These are phyloP conservation scores for Dendrobium catenatum DNA, from an alignment of 106 monocot species.

Conservation along the genomic window DNA sequence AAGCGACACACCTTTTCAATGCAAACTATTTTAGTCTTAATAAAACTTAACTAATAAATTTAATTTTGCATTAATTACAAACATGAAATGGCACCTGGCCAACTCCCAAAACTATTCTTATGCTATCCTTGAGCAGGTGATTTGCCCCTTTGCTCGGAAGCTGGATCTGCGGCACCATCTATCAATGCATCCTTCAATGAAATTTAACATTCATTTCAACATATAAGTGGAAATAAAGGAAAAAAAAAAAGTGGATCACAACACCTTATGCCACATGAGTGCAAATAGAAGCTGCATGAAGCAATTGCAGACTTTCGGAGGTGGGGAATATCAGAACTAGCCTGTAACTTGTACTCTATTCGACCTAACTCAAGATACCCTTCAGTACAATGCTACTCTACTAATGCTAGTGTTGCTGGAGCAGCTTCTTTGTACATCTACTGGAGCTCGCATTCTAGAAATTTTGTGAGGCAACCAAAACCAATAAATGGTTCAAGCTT, in stretches of 20 bases:
- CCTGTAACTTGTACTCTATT: slow-evolving; percentile 75
- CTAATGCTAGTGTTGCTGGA: slow-evolving; percentile 86
- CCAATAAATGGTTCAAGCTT: slow-evolving; percentile 77
- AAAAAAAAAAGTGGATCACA: not conserved
- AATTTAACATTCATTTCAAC: not conserved
- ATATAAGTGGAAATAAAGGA: not conserved
- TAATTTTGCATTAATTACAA: no score
- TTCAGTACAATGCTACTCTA: slow-evolving; percentile 84
- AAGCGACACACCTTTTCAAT: no score
- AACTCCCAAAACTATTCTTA: slow-evolving; percentile 78
- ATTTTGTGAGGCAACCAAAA: slow-evolving; percentile 65
- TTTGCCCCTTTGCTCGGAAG: slow-evolving; percentile 95
- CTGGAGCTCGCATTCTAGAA: slow-evolving; percentile 85
- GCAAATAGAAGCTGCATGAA: slow-evolving; percentile 81
- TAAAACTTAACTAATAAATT: no score
- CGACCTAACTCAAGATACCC: slow-evolving; percentile 50
- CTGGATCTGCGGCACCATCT: slow-evolving; percentile 94
- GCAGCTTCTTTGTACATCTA: slow-evolving; percentile 93
- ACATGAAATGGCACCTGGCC: slow-evolving; percentile 66
- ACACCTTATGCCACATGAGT: slow-evolving; percentile 62
- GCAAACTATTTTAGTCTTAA: no score
- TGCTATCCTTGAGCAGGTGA: slow-evolving; percentile 65
- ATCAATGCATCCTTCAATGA: slow-evolving; percentile 60
- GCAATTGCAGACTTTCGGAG: slow-evolving; percentile 82
- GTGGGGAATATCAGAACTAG: slow-evolving; percentile 75